phyloP scores from a whole-genome alignment of 495 filamentous ascomycete genomes.

The Penicillium crystallinum region DNA sequence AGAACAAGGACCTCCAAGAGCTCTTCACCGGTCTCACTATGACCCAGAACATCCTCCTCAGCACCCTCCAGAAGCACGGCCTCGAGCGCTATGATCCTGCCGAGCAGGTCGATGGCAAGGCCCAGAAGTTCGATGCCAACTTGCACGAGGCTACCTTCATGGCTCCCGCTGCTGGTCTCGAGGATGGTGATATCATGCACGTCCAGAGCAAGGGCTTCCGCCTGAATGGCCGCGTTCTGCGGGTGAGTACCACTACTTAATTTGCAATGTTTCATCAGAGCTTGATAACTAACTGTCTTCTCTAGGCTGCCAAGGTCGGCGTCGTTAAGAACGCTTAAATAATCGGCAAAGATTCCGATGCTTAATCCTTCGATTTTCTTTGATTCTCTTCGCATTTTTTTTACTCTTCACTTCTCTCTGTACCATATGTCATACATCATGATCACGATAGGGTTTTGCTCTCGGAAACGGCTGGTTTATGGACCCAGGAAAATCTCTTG shows the following conservation, averaged over 20 bases:
- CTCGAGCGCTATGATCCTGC: constrained; percentile 80
- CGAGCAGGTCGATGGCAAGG: constrained; percentile 50
- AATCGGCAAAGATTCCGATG: constrained; percentile 5
- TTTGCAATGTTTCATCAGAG: neutral
- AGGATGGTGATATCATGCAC: constrained; percentile 85
- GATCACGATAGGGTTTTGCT: constrained; percentile 27
- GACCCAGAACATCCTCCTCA: constrained; percentile 85
- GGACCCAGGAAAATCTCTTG: constrained; percentile 22
- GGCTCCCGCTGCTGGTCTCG: constrained; percentile 74
- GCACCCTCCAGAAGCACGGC: constrained; percentile 88
- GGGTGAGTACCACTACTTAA: constrained; percentile 46
- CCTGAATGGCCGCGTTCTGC: constrained; percentile 82
- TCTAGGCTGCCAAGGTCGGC: constrained; percentile 83
- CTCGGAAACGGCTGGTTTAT: constrained; percentile 24
- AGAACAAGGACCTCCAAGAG: constrained; percentile 63
- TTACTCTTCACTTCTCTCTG: constrained; percentile 26
- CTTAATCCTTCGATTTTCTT: neutral
- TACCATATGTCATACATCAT: constrained; percentile 43
- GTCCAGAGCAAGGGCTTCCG: constrained; percentile 93
- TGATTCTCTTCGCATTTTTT: neutral
- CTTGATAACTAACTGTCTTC: constrained; percentile 12
- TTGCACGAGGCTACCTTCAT: constrained; percentile 94
- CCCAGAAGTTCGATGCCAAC: constrained; percentile 83
- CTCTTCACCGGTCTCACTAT: constrained; percentile 88
- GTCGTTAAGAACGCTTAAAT: constrained; percentile 69